Percentiles rank a stretch among this genome's conserved stretches.
phyloP scores from a whole-genome alignment of 2,329 filamentous ascomycete genomes.

The Neonectria hederae region DNA sequence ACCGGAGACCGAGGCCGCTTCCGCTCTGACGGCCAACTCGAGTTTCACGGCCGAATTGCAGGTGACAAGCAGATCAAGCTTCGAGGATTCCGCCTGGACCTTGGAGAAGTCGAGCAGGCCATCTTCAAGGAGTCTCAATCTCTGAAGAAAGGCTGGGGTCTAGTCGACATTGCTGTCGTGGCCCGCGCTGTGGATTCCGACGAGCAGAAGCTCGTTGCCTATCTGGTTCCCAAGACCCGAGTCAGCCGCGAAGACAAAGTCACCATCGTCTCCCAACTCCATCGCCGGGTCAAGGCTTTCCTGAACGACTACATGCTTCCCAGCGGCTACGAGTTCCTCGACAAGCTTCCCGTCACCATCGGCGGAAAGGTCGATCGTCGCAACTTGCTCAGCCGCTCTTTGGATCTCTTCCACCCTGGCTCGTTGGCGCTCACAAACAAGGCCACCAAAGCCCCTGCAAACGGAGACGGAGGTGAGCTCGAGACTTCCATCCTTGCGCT shows the following conservation, averaged over 20 bases:
- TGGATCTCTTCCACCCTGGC: constrained; percentile 32
- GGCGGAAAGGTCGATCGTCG: constrained; percentile 39
- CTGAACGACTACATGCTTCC: constrained; percentile 43
- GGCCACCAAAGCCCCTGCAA: constrained; percentile 1
- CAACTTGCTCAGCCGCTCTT: constrained; percentile 26
- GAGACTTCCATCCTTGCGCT: constrained; percentile 32
- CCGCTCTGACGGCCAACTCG: constrained; percentile 48
- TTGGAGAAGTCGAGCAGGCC: constrained; percentile 49
- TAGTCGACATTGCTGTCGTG: constrained; percentile 34
- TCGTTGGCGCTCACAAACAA: constrained; percentile 3
- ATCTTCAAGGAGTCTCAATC: constrained; percentile 34
- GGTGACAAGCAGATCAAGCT: constrained; percentile 52
- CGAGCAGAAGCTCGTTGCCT: constrained; percentile 38
- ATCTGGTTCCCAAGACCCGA: constrained; percentile 32
- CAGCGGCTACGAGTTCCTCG: constrained; percentile 35
- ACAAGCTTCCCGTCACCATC: constrained; percentile 33
- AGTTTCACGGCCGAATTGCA: constrained; percentile 49
- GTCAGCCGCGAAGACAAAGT: constrained; percentile 22
- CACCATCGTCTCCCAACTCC: constrained; percentile 28
- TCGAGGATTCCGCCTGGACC: constrained; percentile 49
- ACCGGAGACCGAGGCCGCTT: constrained; percentile 56
- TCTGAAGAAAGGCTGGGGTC: constrained; percentile 11
- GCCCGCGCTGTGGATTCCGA: constrained; percentile 32
- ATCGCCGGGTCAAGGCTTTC: constrained; percentile 31
- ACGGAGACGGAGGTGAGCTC: constrained; percentile 25